Evolutionary conservation across 345 rosid genomes (phyloP), one percentile per base, ranked within the genome.

Genomic region (Arabidopsis arenosa): DNA sequence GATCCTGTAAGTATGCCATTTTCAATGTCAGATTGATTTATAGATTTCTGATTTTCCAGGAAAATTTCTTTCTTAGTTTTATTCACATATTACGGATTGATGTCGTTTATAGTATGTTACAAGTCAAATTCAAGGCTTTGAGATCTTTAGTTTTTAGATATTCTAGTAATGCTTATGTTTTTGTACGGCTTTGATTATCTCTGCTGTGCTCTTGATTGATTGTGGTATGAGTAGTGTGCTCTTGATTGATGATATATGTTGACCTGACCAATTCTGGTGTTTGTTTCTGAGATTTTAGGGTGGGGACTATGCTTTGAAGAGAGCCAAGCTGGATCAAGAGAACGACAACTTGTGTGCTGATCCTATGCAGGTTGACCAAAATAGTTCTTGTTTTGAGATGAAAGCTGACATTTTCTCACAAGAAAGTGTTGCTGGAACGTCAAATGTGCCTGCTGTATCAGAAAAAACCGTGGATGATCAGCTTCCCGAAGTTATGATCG

Each of bases 311-410:
- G 79, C 87, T 53, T 76, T 78, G 18, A 96, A 90, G 85, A 93
- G 97, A 82, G 85, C 77, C 1, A 95, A 89, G 82, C 77, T 88
- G 26, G 98, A 90, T 80, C 87, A 84, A 85, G 91, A 86, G 45
- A 70, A 58, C 39, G 86, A 80, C 10, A 78, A 17, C 8, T 74
- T 57, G 47, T 79, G 49, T 15, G 15, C 13, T 63, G 91, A 84
- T 53, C 68, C 81, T 6, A 78, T 77, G 80, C 70, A 74, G 74
- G 76, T 80, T 75, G 91, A 85, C 70, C 83, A 82, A 81, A 87
- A 68, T 76, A 70, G 81, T 30, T 26, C 81, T 4, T 84, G 72
- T 68, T 61, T 76, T 68, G 94, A 85, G 75, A 88, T 85, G 70
- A 86, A 76, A 17, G 0, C 67, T 10, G 91, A 89, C 74, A 81